Conservation (phyloP, 2,329 filamentous ascomycete species). For the Aspergillus sp. region DNA sequence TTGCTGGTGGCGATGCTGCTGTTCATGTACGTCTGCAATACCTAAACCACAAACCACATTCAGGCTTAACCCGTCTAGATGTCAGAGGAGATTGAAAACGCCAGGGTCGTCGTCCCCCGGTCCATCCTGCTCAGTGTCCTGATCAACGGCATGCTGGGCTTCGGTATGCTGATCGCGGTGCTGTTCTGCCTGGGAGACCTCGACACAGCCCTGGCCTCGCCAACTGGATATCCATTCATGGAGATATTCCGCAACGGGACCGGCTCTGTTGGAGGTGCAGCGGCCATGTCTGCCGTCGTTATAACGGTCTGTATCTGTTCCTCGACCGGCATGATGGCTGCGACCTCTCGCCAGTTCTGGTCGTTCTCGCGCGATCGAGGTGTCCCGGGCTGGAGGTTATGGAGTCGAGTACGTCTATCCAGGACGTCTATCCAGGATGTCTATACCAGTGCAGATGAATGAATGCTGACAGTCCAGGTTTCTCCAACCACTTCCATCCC, state of each 20-base stretch:
- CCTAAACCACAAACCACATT: background rate
- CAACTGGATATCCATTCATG: constrained; percentile 39
- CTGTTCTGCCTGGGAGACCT: constrained; percentile 41
- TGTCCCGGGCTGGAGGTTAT: constrained; percentile 29
- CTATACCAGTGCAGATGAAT: no score
- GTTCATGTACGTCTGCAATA: constrained; percentile 33
- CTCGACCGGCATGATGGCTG: constrained; percentile 38
- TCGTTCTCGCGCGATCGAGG: constrained; percentile 29
- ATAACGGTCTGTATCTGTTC: constrained; percentile 31
- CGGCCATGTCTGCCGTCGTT: constrained; percentile 27
- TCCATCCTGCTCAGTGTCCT: constrained; percentile 37
- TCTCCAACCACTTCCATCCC: constrained; percentile 27
- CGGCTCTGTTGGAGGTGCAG: constrained; percentile 25
- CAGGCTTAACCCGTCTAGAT: constrained; percentile 13
- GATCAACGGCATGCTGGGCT: constrained; percentile 40
- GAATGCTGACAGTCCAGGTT: constrained; percentile 12
- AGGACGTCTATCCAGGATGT: no score
- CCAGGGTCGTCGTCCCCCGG: constrained; percentile 35
- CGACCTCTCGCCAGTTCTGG: constrained; percentile 45
- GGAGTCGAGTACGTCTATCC: background rate
- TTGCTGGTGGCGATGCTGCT: constrained; percentile 39
- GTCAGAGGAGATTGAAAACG: constrained; percentile 43
- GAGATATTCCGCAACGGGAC: constrained; percentile 35
- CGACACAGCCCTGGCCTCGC: constrained; percentile 23
- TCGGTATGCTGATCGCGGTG: constrained; percentile 39